Base-by-base conservation (phyloP, 805 yeast species). In the Yarrowia sp. region DNA sequence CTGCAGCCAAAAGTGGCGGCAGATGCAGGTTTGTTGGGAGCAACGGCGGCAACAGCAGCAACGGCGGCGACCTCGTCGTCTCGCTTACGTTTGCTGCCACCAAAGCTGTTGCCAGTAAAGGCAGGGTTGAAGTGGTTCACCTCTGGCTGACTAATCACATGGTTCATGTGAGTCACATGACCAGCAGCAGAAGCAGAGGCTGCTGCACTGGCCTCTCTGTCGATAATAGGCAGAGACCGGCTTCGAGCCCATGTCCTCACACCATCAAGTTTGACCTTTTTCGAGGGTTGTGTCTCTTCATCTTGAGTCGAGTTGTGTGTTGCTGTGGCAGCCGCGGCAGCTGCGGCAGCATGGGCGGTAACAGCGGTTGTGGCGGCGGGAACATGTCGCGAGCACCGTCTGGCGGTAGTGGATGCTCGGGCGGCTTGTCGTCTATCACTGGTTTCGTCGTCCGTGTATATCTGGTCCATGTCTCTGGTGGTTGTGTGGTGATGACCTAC, bases 391-490 rank as follows among this genome's bases (percentile, higher is more conserved):
- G 60, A 51, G 60, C 60, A 51, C 13, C 60, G 60, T 39, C 60
- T 32, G 11, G 60, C n/a, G 9, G 60, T 51, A 3, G 33, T 36
- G 60, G 35, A 22, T 33, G 36, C 60, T 50, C 57, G 57, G 22
- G 57, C 9, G 57, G 57, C 57, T 38, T 51, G 60, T 51, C 60
- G 60, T 51, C 60, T 38, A 51, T 51, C 60, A 38, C 44, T 51
- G 60, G 42, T 38, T 39, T 53, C 61, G 41, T 53, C 61, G 45
- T 53, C 61, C 38, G 61, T 53, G 38, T 53, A 53, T 38, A 53
- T 38, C 45, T 38, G 61, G 61, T 53, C 61, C 61, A 53, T 53
- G 38, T 53, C 45, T 51, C 44, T 51, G 42, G 31, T 9, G 45
- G 38, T 18, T 28, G 11, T 11, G 15, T 28, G 47, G 28, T 31